Base-by-base conservation (phyloP, 805 yeast species). In the Yamadazyma laniorum region DNA sequence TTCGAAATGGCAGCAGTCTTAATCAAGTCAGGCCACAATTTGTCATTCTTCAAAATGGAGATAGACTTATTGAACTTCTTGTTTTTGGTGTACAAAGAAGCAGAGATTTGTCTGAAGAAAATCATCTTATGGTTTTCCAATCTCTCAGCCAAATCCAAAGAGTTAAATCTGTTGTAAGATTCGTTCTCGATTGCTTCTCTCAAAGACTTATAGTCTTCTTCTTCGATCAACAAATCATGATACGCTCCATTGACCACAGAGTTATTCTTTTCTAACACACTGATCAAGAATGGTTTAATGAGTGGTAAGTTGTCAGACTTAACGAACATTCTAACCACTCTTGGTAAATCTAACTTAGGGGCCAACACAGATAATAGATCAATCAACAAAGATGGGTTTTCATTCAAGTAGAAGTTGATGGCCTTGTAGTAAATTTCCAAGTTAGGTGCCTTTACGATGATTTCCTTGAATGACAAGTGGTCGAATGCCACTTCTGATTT, bases 361-460 rank as follows among this genome's bases (percentile, higher is more conserved):
- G 90, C 75, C 57, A 93, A 74, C 9, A 79, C 95, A 6, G 90
- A 65, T 53, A 93, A 74, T 61, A 93, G 74, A 58, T 93, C 99
- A 41, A 85, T 84, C 55, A 93, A 73, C 49, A 91, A 75, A 39
- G 90, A 81, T 46, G 99, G 99, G 64, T 89, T 95, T 67, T 89
- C 91, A 37, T 79, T 79, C 63, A 91, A 80, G 65, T 93, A 93
- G 63, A 93, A 93, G 71, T 87, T 90, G 57, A 93, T 86, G 9
- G 98, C 97, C 70, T 89, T 88, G 80, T 91, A 93, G 69, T 90
- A 93, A 42, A 93, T 89, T 72, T 93, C 99, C 63, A 93, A 73
- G 68, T 93, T 93, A 25, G 96, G 84, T 45, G 90, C 97, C 72
- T 93, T 93, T 45, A 87, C 95, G 45, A 93, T 73, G 33, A 93